Evolutionary conservation across 2,329 filamentous ascomycete species (phyloP), one percentile per base, ranked within the genome.

Genomic region (Dendryphion nanum): DNA sequence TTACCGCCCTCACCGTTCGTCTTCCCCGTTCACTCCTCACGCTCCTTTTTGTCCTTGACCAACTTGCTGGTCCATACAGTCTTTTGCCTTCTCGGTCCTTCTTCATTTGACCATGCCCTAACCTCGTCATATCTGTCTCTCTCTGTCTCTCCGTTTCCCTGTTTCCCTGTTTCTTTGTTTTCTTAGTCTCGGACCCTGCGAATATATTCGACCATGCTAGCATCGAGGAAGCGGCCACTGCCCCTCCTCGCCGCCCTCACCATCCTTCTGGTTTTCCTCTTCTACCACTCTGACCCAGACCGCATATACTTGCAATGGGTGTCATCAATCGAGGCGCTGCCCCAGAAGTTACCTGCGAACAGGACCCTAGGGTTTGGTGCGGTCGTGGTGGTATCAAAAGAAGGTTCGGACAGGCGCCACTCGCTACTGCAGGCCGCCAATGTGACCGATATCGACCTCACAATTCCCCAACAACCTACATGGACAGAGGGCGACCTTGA

Each of bases 401-500:
- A 61, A 1, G 58, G 50, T 29, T 71, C 68, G 7, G 48, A 61
- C 6, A 62, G 69, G n/a, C 62, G 66, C 26, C 57, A 64, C 26
- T 48, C 62, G 24, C 61, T 72, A 18, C 42, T 69, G 18, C 61
- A 69, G 33, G 64, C 66, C 30, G 62, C 67, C 37, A 69, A 69
- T 37, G 60, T 70, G 28, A 70, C 68, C 41, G 59, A 64, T 24
- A 51, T 72, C 35, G 59, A 69, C 37, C 56, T 72, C 40, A 68
- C 61, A 33, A 69, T 72, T 28, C 69, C 69, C 3, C 29, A 46
- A 10, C 69, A 72, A 45, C 68, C 68, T 17, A 37, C 48, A 5
- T 72, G 68, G 68, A 68, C 65, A 12, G 63, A 69, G 15, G 53
- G 57, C 37, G 64, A 72, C 29, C 52, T 70, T 33, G 44, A 61